These are phyloP conservation scores for Scedosporium boydii DNA, from an alignment of 2,329 filamentous ascomycete species.

Conservation along the genomic window DNA sequence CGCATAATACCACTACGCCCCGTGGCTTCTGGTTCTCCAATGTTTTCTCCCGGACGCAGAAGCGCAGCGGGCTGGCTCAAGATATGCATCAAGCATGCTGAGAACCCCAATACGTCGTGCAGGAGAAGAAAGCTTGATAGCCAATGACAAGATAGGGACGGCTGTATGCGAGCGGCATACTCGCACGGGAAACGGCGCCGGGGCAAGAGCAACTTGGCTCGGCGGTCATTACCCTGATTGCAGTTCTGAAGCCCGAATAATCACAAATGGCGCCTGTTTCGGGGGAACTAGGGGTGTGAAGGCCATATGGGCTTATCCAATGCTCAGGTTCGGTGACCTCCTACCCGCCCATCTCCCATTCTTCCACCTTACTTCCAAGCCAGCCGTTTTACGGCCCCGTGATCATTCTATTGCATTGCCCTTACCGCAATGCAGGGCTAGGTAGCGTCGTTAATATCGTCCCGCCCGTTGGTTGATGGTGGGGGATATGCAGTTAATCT, in stretches of 20 bases:
- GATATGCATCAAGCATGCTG: too few relatives aligned
- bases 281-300: neutral
- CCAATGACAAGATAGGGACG: neutral
- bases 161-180: neutral
- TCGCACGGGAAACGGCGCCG: neutral
- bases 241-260: neutral
- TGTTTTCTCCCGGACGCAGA: too few relatives aligned
- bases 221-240: neutral
- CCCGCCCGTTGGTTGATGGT: neutral
- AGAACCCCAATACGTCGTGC: too few relatives aligned
- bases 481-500: neutral
- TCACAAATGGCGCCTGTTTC: neutral
- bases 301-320: neutral
- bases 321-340: neutral
- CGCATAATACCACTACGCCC: too few relatives aligned
- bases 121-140: too few relatives aligned
- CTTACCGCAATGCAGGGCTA: neutral
- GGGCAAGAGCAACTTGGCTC: neutral
- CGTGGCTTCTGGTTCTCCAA: too few relatives aligned
- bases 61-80: too few relatives aligned
- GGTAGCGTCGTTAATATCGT: neutral
- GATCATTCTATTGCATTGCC: neutral
- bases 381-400: neutral
- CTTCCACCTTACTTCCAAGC: neutral
- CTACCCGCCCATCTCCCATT: neutral